phyloP scores from a whole-genome alignment of 106 monocot genomes.

The Iris macrosiphon region DNA sequence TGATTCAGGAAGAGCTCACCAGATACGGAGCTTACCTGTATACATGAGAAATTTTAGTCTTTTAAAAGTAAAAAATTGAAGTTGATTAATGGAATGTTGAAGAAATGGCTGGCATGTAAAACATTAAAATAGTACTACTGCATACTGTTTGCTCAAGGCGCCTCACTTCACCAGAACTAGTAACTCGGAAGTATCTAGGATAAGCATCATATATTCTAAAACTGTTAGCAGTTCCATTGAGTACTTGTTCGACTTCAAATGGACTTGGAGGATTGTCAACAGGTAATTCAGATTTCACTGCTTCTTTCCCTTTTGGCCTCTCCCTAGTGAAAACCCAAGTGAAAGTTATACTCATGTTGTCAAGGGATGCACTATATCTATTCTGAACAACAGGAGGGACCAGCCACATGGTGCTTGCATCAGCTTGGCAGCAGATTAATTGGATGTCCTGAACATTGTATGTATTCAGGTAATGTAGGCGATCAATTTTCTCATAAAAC shows the following conservation, averaged over 20 bases:
- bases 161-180: conserved; percentile 95
- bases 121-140: too few relatives aligned
- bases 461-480: conserved; percentile 31
- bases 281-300: conserved; percentile 69
- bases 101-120: too few relatives aligned
- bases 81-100: too few relatives aligned
- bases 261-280: conserved; percentile 21
- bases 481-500: conserved; percentile 30
- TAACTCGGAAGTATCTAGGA: conserved; percentile 79
- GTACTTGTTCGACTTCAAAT: conserved; percentile 45
- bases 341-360: conserved; percentile 49
- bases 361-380: conserved; percentile 50
- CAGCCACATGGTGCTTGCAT: conserved; percentile 81
- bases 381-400: conserved; percentile 63
- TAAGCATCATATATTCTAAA: conserved; percentile 63
- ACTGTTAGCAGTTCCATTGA: conserved; percentile 58
- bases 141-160: conserved; percentile 70
- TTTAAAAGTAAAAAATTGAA: too few relatives aligned
- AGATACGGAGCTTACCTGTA: conserved; percentile 59
- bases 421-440: conserved; percentile 88
- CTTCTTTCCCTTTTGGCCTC: conserved; percentile 96
- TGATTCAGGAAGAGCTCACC: conserved; percentile 56
- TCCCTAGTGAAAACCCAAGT: conserved; percentile 86
- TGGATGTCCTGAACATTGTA: conserved; percentile 97
- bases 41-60: too few relatives aligned